Base-by-base conservation (phyloP, 1,284 basidiomycete genomes). In the Lentinula novae-zelandiae region DNA sequence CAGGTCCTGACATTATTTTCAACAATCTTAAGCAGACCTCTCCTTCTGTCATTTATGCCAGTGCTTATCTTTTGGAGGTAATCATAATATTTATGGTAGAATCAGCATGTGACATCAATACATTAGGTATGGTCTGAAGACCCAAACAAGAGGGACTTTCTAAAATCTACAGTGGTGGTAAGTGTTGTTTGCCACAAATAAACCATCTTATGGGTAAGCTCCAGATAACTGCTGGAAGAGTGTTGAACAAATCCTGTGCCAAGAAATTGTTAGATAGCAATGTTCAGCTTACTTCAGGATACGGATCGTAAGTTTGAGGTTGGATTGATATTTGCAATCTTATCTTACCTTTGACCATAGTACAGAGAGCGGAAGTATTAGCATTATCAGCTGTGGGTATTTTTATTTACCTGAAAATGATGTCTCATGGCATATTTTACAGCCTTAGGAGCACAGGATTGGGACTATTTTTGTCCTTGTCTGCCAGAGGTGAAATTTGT, bases 401-500 rank as follows among this genome's bases (percentile, higher is more conserved):
- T 3, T 3, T 27, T 27, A 27, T 27, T 27, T 3, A 3, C 27
- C 27, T 27, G 3, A 3, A 27, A 27, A 27, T 27, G 27, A 27
- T 4, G 3, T 27, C 27, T 27, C 27, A 27, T 27, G 3, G 27
- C 27, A 27, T 27, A 27, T 27, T 27, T 27, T 4, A 27, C 27
- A 27, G 27, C 27, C 3, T 27, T 27, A 27, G 27, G 27, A 27
- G 27, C 27, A 27, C 27, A 52, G 17, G 64, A 68, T 27, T 68
- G 67, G 67, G 61, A 68, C 12, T 68, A 67, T 49, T 67, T 67
- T 56, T 31, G 48, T 55, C 60, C 52, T 31, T 62, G n/a, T 27
- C 3, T 27, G 27, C 27, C 27, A 27, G 27, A 61, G 53, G 27
- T 50, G 57, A 13, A 38, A 51, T 33, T 55, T 59, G 38, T 34